These are phyloP conservation scores for Penicillium sp. DNA, from an alignment of 2,329 filamentous ascomycete species.

Conservation along the genomic window DNA sequence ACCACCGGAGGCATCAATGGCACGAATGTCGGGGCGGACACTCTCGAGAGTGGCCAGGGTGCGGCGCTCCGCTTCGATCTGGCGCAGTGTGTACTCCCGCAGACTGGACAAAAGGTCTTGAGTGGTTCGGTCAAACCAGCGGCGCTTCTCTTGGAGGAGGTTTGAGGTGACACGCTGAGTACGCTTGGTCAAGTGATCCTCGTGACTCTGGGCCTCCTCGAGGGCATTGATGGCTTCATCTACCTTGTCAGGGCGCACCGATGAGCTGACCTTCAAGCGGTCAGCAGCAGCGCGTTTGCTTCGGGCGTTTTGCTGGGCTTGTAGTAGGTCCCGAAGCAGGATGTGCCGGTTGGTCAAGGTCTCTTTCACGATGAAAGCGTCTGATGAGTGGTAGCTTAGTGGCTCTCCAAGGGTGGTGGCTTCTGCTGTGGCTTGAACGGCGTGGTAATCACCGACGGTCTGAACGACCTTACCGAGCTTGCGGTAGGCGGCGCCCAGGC, in stretches of 20 bases:
- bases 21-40: conserved; percentile 86
- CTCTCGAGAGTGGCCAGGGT: conserved; percentile 91
- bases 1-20: conserved; percentile 88
- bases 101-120: conserved; percentile 81
- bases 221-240: conserved; percentile 93
- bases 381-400: conserved; percentile 89
- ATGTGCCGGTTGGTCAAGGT: conserved; percentile 97
- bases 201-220: conserved; percentile 81
- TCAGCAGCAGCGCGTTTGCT: conserved; percentile 84
- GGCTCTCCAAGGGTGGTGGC: conserved; percentile 93
- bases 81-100: conserved; percentile 87
- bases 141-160: conserved; percentile 81
- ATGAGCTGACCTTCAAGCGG: conserved; percentile 81
- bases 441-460: conserved; percentile 90
- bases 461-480: conserved; percentile 95
- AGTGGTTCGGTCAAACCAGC: conserved; percentile 86
- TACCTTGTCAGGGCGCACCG: conserved; percentile 89
- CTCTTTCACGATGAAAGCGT: conserved; percentile 97
- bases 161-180: conserved; percentile 87
- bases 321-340: conserved; percentile 85
- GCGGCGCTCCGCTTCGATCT: conserved; percentile 93
- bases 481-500: conserved; percentile 84
- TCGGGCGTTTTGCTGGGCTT: conserved; percentile 82
- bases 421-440: conserved; percentile 93
- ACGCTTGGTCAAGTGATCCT: conserved; percentile 80